These are phyloP conservation scores for Neonectria coccinea DNA, from an alignment of 2,329 filamentous ascomycete genomes.

Conservation along the genomic window DNA sequence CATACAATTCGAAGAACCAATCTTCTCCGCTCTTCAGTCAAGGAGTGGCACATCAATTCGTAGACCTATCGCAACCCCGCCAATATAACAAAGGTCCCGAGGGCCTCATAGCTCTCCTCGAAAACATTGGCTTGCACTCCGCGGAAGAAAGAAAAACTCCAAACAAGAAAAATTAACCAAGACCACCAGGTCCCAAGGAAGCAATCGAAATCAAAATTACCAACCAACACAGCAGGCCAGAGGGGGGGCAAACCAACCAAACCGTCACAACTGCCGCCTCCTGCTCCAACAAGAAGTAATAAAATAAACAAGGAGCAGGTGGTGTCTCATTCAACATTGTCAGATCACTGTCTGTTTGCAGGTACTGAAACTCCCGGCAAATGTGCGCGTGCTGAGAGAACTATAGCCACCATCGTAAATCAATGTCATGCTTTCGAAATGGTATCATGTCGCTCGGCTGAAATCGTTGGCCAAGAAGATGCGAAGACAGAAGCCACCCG, in stretches of 20 bases:
- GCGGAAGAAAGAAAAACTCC: constrained; percentile 6
- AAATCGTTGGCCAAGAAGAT: constrained; percentile 14
- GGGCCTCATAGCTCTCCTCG: not conserved
- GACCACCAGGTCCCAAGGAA: not conserved
- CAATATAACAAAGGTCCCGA: not conserved
- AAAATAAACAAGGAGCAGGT: not conserved
- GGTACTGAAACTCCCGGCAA: constrained; percentile 15
- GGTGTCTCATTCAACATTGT: not conserved
- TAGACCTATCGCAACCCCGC: not conserved
- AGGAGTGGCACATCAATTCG: not conserved
- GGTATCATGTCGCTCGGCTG: constrained; percentile 20
- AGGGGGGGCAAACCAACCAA: not conserved
- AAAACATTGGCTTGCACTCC: constrained; percentile 1
- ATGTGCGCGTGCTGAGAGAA: constrained; percentile 9
- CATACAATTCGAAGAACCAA: not conserved
- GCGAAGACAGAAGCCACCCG: constrained; percentile 23
- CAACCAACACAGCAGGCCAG: not conserved
- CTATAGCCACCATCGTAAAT: constrained; percentile 13
- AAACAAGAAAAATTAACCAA: constrained; percentile 1
- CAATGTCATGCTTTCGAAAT: constrained; percentile 14
- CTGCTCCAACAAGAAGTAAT: too few species aligned
- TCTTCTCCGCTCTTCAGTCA: not conserved
- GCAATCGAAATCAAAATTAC: constrained; percentile 1
- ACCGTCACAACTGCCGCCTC: constrained; percentile 2
- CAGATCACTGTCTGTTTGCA: constrained; percentile 3